phyloP scores from a whole-genome alignment of 1,284 basidiomycete genomes.

The Boletus subluridellus region DNA sequence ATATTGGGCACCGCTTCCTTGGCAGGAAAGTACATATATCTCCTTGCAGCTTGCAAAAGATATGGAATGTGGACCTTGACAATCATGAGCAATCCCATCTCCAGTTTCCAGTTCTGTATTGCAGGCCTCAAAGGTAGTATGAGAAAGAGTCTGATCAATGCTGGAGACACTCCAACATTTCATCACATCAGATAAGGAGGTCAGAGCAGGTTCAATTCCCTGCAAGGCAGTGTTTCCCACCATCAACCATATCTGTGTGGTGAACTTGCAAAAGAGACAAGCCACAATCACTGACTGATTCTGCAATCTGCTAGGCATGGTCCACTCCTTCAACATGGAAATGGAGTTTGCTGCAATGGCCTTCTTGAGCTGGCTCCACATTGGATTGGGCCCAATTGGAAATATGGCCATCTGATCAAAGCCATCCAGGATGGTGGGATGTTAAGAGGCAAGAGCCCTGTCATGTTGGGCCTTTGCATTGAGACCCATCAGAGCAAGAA shows the following conservation, averaged over 20 bases:
- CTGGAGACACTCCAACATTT: slow-evolving; percentile 8
- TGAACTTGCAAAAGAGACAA: slow-evolving; percentile 6
- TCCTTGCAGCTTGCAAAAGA: background rate
- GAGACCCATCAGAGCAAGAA: slow-evolving; percentile 1
- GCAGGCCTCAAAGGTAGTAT: background rate
- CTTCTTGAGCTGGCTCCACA: slow-evolving; percentile 5
- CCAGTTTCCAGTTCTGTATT: background rate
- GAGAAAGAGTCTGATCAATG: background rate
- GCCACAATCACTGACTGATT: background rate
- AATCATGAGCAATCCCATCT: background rate
- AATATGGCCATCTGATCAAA: slow-evolving; percentile 1
- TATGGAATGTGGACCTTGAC: background rate
- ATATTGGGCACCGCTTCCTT: too few relatives aligned
- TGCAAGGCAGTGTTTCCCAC: background rate
- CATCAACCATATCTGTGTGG: slow-evolving; percentile 11
- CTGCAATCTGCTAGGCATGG: background rate
- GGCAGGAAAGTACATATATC: slow-evolving; percentile 8
- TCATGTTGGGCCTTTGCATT: slow-evolving; percentile 1
- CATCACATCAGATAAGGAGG: background rate
- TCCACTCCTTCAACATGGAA: slow-evolving; percentile 5
- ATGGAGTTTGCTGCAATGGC: background rate
- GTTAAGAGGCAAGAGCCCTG: background rate
- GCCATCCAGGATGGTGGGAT: background rate
- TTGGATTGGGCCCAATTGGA: slow-evolving; percentile 3
- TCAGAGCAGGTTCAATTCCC: background rate